A percentile compares a stretch with the other conserved stretches of the same genome.
phyloP scores from a whole-genome alignment of 2,329 filamentous ascomycete species.

The Ascochyta rabiei region DNA sequence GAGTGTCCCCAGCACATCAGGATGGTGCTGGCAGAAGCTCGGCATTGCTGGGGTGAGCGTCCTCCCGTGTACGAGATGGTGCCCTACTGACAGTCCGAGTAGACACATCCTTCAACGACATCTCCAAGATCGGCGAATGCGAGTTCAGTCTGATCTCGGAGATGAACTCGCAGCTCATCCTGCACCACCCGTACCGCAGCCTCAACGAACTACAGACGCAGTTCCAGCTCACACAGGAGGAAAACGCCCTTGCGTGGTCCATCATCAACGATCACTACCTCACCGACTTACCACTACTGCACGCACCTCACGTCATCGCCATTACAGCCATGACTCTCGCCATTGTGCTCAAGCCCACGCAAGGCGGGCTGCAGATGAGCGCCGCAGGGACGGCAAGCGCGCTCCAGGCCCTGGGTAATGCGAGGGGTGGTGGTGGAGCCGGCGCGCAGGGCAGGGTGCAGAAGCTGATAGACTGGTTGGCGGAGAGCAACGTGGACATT shows the following conservation, averaged over 20 bases:
- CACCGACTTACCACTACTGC: conserved; percentile 85
- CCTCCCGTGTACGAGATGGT: not conserved
- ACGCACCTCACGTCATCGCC: conserved; percentile 86
- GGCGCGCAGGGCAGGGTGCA: conserved; percentile 60
- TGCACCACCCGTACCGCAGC: conserved; percentile 89
- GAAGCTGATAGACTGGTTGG: conserved; percentile 79
- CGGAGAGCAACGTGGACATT: conserved; percentile 85
- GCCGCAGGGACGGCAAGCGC: conserved; percentile 49
- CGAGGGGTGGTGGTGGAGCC: conserved; percentile 32
- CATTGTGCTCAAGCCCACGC: conserved; percentile 76
- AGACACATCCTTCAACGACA: conserved; percentile 61
- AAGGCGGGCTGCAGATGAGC: conserved; percentile 55
- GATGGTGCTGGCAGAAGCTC: conserved; percentile 83
- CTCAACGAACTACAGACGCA: conserved; percentile 73
- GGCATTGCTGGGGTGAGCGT: conserved; percentile 63
- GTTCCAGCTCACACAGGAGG: conserved; percentile 76
- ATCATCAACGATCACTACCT: conserved; percentile 93
- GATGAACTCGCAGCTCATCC: conserved; percentile 85
- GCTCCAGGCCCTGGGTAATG: conserved; percentile 46
- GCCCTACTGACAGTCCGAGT: conserved; percentile 12
- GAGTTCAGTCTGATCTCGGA: conserved; percentile 93
- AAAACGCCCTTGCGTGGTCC: conserved; percentile 76
- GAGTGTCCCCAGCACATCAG: conserved; percentile 96
- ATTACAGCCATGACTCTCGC: conserved; percentile 83
- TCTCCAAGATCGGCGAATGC: conserved; percentile 86